Percentiles rank a stretch among this genome's conserved stretches.
phyloP scores from a whole-genome alignment of 2,329 filamentous ascomycete species.

The Ceratocystis papillata region DNA sequence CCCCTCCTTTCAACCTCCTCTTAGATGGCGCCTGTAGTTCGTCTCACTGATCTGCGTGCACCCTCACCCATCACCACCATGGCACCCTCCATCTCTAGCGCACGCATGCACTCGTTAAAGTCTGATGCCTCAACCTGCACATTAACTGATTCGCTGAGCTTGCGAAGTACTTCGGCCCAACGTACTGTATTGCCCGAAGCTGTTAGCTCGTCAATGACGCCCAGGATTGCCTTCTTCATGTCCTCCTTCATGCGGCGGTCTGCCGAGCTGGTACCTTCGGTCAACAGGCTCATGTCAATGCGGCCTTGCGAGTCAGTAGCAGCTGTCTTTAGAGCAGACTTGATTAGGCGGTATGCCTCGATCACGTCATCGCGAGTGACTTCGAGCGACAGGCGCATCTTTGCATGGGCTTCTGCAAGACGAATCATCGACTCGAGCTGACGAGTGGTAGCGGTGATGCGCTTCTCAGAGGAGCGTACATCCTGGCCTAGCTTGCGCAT shows the following conservation, averaged over 20 bases:
- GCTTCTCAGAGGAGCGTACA: constrained; percentile 77
- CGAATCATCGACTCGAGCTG: constrained; percentile 99
- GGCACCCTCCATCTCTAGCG: constrained; percentile 72
- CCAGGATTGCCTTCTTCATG: constrained; percentile 60
- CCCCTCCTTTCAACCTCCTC: background rate
- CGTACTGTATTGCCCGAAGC: constrained; percentile 55
- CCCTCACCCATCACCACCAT: constrained; percentile 78
- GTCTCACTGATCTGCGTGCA: constrained; percentile 57
- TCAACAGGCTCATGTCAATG: constrained; percentile 93
- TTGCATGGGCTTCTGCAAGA: constrained; percentile 88
- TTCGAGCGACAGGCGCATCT: constrained; percentile 73
- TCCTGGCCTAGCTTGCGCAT: constrained; percentile 91
- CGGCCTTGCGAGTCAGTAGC: constrained; percentile 89
- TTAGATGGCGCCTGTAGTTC: constrained; percentile 19
- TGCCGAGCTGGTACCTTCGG: constrained; percentile 83
- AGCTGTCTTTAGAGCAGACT: constrained; percentile 86
- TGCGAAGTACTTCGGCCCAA: constrained; percentile 66
- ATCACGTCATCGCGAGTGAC: constrained; percentile 75
- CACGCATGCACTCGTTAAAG: constrained; percentile 69
- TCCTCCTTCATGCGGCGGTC: constrained; percentile 75
- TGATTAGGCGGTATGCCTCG: constrained; percentile 87
- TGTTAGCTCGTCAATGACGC: constrained; percentile 68
- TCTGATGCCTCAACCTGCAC: constrained; percentile 64
- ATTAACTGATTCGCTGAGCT: constrained; percentile 59
- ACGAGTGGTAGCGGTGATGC: constrained; percentile 93